Base-by-base conservation (phyloP, 805 yeast genomes). In the Metschnikowia drakensbergensis region DNA sequence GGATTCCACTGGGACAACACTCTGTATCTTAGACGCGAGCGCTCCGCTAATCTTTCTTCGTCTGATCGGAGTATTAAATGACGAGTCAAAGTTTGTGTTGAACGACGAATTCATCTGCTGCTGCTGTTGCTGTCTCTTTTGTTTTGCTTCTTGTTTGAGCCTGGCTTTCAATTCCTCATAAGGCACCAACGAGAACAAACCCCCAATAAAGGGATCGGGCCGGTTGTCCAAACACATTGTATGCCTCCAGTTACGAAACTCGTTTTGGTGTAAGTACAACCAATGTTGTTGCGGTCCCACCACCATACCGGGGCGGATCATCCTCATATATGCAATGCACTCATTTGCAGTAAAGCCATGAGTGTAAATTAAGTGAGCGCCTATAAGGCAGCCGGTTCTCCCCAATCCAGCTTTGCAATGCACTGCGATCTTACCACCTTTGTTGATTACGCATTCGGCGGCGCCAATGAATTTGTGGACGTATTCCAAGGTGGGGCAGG, bases 271-370 rank as follows among this genome's bases (percentile, higher is more conserved):
- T 54, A 94, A 77, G 63, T 94, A 94, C 50, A 94, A 76, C 99
- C 99, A 94, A 71, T 94, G 99, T 65, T 94, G 99, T 67, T 94
- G 99, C 2, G 99, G 99, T 0, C 99, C 99, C 29, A 94, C 99
- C n/a, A 94, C 97, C 99, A 94, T 94, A 37, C 99, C 99, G 0
- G 99, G 99, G 57, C 99, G 81, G 54, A 94, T 77, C 80, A 94
- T 87, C 65, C 99, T 79, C 92, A 94, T 87, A 63, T 90, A 94
- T 1, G 92, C 96, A 59, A 94, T 94, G 67, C 96, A 94, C 67
- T 94, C 99, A 64, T 81, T 86, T 3, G 99, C 99, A 4, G 98
- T 94, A 64, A 94, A 94, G 0, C 97, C 97, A 65, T 92, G 94
- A 2, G 96, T 89, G 64, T 94, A 94, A 44, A 94, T 94, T 56